Conservation (phyloP, 352 stramenopile genomes). For the Phytophthora citricola region DNA sequence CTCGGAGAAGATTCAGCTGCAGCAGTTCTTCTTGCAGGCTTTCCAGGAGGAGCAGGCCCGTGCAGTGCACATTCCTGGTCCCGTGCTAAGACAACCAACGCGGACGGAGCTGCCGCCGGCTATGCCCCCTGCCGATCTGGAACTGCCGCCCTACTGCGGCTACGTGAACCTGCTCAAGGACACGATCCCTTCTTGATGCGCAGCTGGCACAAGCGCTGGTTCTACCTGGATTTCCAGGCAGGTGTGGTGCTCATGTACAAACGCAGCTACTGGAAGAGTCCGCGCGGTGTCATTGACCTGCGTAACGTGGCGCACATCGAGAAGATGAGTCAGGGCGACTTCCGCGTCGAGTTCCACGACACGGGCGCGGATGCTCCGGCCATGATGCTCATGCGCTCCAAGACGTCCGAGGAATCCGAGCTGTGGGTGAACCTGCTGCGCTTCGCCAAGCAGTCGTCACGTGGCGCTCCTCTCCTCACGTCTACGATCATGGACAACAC, state of each 20-base stretch:
- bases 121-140: slow-evolving; percentile 40
- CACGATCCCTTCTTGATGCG: slow-evolving; percentile 76
- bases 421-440: slow-evolving; percentile 82
- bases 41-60: slow-evolving; percentile 59
- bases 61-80: slow-evolving; percentile 23
- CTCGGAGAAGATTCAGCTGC: slow-evolving; percentile 64
- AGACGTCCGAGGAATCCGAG: slow-evolving; percentile 59
- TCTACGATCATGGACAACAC: slow-evolving; percentile 35
- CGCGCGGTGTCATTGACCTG: slow-evolving; percentile 76
- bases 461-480: slow-evolving; percentile 29
- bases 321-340: slow-evolving; percentile 74
- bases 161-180: slow-evolving; percentile 83
- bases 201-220: slow-evolving; percentile 85
- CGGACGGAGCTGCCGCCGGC: slow-evolving; percentile 40
- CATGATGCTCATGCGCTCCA: slow-evolving; percentile 73
- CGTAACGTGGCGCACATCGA: slow-evolving; percentile 65
- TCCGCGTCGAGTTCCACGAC: slow-evolving; percentile 68
- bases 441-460: slow-evolving; percentile 62
- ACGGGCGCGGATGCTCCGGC: slow-evolving; percentile 40
- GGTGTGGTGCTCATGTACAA: slow-evolving; percentile 84
- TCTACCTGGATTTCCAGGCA: slow-evolving; percentile 80
- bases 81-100: slow-evolving; percentile 34
- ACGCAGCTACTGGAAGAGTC: slow-evolving; percentile 85
- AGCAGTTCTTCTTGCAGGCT: slow-evolving; percentile 62
- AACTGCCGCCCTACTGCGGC: slow-evolving; percentile 76